phyloP scores from a whole-genome alignment of 345 rosid genomes.

The Brassica juncea region DNA sequence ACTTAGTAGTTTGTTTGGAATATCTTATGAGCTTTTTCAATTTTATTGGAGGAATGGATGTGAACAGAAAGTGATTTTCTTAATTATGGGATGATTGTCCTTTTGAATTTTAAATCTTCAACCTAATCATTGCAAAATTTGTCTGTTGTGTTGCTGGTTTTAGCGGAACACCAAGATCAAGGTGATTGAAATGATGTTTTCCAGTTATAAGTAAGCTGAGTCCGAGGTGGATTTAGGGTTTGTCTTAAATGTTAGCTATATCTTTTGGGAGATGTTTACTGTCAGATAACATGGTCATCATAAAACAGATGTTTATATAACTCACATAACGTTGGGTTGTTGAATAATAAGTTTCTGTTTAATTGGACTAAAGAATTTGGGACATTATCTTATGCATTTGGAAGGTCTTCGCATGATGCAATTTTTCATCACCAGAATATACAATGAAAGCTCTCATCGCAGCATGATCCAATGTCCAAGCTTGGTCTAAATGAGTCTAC shows the following conservation, averaged over 20 bases:
- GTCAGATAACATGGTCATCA: too few relatives aligned
- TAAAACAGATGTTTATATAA: background rate
- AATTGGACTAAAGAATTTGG: background rate
- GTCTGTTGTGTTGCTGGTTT: background rate
- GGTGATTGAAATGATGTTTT: background rate
- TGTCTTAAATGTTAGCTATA: background rate
- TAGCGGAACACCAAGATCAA: background rate
- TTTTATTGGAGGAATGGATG: background rate
- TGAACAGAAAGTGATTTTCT: background rate
- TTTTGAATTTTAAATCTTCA: too few relatives aligned
- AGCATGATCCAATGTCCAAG: background rate
- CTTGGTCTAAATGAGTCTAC: background rate
- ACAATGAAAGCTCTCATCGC: background rate
- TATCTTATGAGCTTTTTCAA: background rate
- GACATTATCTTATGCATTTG: background rate
- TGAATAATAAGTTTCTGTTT: background rate
- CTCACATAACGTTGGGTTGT: background rate
- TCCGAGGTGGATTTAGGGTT: background rate
- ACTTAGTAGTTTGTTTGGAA: background rate
- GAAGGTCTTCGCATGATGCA: background rate
- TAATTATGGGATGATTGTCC: background rate
- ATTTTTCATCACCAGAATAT: background rate
- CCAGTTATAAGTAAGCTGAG: background rate
- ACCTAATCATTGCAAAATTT: background rate
- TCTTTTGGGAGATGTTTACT: background rate